A percentile compares a stretch with the other conserved stretches of the same genome.
phyloP scores from a whole-genome alignment of 306 rosid species.

The Abrus pulchellus region DNA sequence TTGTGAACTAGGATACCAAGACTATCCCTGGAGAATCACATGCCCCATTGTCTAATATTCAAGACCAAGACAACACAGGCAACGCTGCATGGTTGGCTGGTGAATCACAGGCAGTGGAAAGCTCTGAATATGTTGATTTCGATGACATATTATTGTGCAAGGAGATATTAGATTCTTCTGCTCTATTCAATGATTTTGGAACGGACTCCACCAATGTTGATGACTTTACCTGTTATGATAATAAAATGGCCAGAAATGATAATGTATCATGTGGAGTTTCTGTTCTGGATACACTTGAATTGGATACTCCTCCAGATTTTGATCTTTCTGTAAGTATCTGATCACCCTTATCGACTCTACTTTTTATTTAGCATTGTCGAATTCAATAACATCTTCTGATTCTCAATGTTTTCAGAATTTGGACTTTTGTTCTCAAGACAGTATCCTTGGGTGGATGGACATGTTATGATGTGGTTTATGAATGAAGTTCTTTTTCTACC shows the following conservation, averaged over 20 bases:
- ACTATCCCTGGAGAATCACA: conserved; percentile 42
- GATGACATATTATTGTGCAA: conserved; percentile 76
- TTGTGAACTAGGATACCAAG: conserved; percentile 60
- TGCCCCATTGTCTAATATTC: conserved; percentile 43
- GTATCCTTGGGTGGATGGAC: conserved; percentile 68
- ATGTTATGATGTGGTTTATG: conserved; percentile 49
- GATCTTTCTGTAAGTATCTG: conserved; percentile 68
- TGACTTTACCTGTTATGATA: conserved; percentile 31
- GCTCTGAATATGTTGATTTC: conserved; percentile 50
- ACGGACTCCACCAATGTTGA: conserved; percentile 39
- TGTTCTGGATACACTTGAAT: conserved; percentile 71
- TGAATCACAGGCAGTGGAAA: conserved; percentile 71
- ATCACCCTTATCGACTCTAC: conserved; percentile 22
- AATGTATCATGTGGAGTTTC: conserved; percentile 55
- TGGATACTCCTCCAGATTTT: conserved; percentile 86
- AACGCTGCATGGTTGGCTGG: conserved; percentile 72
- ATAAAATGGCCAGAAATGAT: conserved; percentile 38
- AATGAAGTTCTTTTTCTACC: conserved; percentile 25
- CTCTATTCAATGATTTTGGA: conserved; percentile 44
- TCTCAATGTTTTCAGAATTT: conserved; percentile 62
- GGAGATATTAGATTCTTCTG: conserved; percentile 63
- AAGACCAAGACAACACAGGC: conserved; percentile 44
- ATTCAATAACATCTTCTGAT: conserved; percentile 25
- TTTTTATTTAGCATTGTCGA: conserved; percentile 28
- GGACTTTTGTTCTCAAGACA: conserved; percentile 77